These are phyloP conservation scores for Bacidia gigantensis DNA, from an alignment of 495 filamentous ascomycete species.

Conservation along the genomic window DNA sequence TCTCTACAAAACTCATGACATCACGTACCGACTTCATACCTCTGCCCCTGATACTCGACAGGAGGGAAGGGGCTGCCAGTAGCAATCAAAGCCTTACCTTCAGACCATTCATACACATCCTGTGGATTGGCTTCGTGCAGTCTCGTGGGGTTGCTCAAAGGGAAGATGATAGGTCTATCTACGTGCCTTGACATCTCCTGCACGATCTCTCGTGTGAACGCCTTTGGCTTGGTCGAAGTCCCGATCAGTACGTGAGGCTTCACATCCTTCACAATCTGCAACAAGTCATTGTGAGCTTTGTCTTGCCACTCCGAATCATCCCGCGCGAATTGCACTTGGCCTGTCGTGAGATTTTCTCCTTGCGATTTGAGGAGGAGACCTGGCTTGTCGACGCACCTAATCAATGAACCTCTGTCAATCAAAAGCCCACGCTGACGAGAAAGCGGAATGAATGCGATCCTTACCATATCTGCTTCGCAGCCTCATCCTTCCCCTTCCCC, in stretches of 20 bases:
- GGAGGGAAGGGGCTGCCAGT: slow-evolving; percentile 77
- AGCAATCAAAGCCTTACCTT: slow-evolving; percentile 66
- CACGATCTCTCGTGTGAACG: slow-evolving; percentile 65
- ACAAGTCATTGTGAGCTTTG: slow-evolving; percentile 41
- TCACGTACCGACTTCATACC: slow-evolving; percentile 46
- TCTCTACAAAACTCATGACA: background rate
- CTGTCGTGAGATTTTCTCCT: slow-evolving; percentile 42
- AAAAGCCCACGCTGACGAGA: background rate
- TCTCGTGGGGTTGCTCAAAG: slow-evolving; percentile 73
- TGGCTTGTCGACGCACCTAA: slow-evolving; percentile 75
- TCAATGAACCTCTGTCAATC: no score
- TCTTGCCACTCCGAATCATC: slow-evolving; percentile 49
- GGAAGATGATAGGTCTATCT: slow-evolving; percentile 66
- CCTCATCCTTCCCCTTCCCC: slow-evolving; percentile 56
- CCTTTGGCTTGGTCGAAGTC: slow-evolving; percentile 65
- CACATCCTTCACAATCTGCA: slow-evolving; percentile 53
- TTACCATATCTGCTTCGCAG: slow-evolving; percentile 69
- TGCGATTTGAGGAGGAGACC: slow-evolving; percentile 59
- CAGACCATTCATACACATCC: slow-evolving; percentile 68
- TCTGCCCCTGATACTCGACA: slow-evolving; percentile 49
- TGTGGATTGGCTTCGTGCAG: slow-evolving; percentile 70
- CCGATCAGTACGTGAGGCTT: slow-evolving; percentile 75
- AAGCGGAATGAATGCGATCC: slow-evolving; percentile 7
- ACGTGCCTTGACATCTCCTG: slow-evolving; percentile 69
- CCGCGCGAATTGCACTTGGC: slow-evolving; percentile 54